Evolutionary conservation across 2,329 filamentous ascomycete species (phyloP).

Genomic region (Albophoma yamanashiensis): DNA sequence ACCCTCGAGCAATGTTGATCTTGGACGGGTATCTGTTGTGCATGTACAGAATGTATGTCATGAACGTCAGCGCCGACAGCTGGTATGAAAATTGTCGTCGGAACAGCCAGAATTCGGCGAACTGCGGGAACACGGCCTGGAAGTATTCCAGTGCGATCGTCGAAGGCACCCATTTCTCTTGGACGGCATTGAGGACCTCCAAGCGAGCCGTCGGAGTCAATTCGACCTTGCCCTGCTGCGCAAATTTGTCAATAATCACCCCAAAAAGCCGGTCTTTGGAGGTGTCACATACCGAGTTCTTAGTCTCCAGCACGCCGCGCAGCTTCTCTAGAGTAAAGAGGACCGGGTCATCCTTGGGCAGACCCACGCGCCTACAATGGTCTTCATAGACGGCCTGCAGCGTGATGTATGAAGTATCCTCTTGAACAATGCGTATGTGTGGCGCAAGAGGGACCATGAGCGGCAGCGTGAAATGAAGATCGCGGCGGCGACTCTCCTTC

Average conservation of each 20-base stretch:
- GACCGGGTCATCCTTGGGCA: slow-evolving; percentile 91
- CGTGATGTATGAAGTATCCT: slow-evolving; percentile 88
- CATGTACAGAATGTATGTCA: slow-evolving; percentile 98
- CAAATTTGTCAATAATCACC: slow-evolving; percentile 4
- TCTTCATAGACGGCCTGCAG: slow-evolving; percentile 95
- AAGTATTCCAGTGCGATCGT: slow-evolving; percentile 82
- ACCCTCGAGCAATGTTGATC: slow-evolving; percentile 77
- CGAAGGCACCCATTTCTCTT: slow-evolving; percentile 83
- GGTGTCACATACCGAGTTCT: slow-evolving; percentile 40
- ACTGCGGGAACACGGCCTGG: slow-evolving; percentile 76
- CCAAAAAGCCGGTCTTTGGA: background rate
- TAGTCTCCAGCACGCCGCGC: slow-evolving; percentile 61
- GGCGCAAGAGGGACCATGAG: slow-evolving; percentile 93
- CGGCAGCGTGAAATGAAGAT: slow-evolving; percentile 91
- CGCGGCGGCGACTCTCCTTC: slow-evolving; percentile 88
- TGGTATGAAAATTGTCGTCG: slow-evolving; percentile 94
- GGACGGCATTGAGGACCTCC: slow-evolving; percentile 90
- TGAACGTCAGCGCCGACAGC: slow-evolving; percentile 87
- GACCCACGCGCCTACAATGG: slow-evolving; percentile 75
- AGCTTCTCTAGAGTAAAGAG: slow-evolving; percentile 94
- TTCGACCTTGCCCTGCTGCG: slow-evolving; percentile 51
- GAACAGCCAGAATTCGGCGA: slow-evolving; percentile 97
- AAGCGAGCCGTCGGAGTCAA: slow-evolving; percentile 63
- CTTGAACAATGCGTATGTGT: slow-evolving; percentile 89
- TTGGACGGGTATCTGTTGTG: slow-evolving; percentile 93